Conservation (phyloP, 192 early-diverging fungal genomes). For the Coemansia sp. region DNA sequence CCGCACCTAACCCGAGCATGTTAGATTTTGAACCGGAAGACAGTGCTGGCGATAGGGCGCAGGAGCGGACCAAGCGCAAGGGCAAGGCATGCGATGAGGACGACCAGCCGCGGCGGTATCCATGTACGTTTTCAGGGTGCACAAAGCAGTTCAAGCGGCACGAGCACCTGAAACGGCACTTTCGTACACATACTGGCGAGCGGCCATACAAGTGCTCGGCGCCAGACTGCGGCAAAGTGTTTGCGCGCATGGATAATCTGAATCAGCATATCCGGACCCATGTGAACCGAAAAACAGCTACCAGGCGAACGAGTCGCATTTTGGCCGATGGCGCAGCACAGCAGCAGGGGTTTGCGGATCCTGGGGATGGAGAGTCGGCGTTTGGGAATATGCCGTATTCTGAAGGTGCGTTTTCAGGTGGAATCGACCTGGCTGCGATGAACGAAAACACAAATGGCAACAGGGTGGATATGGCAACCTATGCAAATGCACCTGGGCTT, state of each 20-base stretch:
- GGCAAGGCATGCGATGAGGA: slow-evolving; percentile 10
- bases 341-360: slow-evolving; percentile 5
- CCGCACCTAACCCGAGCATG: background rate
- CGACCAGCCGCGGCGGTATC: slow-evolving; percentile 30
- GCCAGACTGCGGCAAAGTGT: slow-evolving; percentile 67
- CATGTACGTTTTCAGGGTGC: slow-evolving; percentile 56
- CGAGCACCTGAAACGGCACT: slow-evolving; percentile 75
- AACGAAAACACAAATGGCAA: background rate
- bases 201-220: slow-evolving; percentile 68
- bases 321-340: slow-evolving; percentile 1
- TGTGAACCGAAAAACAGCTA: slow-evolving; percentile 43
- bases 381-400: background rate
- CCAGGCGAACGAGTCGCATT: slow-evolving; percentile 7
- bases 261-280: slow-evolving; percentile 66
- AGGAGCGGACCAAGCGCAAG: background rate
- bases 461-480: background rate
- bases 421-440: background rate
- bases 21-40: background rate
- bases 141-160: slow-evolving; percentile 69
- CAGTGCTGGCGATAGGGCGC: background rate
- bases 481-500: background rate
- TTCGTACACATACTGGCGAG: slow-evolving; percentile 76
- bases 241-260: slow-evolving; percentile 75
- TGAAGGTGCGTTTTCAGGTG: background rate
- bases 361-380: background rate